Conservation (phyloP, 768 basidiomycete genomes). For the Russula foetens region DNA sequence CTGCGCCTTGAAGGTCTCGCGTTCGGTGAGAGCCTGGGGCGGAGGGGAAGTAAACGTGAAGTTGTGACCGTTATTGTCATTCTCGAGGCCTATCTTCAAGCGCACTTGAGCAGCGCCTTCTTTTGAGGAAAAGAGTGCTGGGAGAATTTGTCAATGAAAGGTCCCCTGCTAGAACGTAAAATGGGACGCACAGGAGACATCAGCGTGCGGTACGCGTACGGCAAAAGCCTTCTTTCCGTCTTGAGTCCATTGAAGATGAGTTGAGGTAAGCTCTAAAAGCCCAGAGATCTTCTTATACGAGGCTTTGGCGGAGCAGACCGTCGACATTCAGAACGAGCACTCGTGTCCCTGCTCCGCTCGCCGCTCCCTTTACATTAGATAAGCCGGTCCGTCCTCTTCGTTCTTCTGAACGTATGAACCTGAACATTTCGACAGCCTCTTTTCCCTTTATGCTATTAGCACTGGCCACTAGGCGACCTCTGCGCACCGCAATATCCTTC, state of each 20-base stretch:
- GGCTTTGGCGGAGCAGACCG: conserved; percentile 47
- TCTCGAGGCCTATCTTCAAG: conserved; percentile 62
- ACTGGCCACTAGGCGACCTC: background rate
- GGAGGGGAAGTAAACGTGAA: conserved; percentile 73
- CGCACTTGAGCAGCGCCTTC: conserved; percentile 73
- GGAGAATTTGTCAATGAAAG: background rate
- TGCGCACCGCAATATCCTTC: background rate
- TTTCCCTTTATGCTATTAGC: background rate
- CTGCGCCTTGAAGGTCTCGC: conserved; percentile 77
- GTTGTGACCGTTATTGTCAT: conserved; percentile 68
- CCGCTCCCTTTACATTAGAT: conserved; percentile 6
- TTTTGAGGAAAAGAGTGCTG: conserved; percentile 82
- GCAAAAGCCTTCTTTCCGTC: conserved; percentile 58
- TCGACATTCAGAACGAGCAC: conserved; percentile 20
- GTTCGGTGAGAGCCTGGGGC: conserved; percentile 54
- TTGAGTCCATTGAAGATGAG: conserved; percentile 73
- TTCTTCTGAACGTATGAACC: background rate
- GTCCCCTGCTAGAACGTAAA: background rate
- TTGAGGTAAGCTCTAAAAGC: conserved; percentile 63
- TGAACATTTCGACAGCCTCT: background rate
- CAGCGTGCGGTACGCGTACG: conserved; percentile 51
- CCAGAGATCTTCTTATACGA: conserved; percentile 81
- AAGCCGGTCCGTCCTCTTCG: background rate
- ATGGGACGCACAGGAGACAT: conserved; percentile 45
- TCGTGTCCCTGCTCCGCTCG: background rate